Evolutionary conservation across 2,329 filamentous ascomycete species (phyloP).

Genomic region (Conoideocrella luteorostrata): DNA sequence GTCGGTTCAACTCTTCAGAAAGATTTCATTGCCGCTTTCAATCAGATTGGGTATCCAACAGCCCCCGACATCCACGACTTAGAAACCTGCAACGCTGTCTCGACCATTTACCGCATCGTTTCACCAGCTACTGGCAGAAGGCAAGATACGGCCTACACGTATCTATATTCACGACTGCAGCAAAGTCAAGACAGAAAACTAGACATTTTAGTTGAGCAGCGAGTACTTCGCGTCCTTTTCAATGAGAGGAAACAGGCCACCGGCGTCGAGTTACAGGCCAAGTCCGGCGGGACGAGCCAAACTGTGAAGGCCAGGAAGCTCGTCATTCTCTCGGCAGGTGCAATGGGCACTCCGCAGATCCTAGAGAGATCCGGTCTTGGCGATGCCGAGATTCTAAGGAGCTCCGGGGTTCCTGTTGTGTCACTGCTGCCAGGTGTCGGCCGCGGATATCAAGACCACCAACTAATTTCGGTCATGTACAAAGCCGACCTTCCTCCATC

Average conservation of each 20-base stretch:
- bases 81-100: too few species aligned
- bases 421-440: slow-evolving; percentile 44
- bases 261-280: slow-evolving; percentile 36
- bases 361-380: slow-evolving; percentile 49
- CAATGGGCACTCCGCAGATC: slow-evolving; percentile 44
- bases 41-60: too few species aligned
- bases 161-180: too few species aligned
- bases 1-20: too few species aligned
- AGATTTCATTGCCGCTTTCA: too few species aligned
- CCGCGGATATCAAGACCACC: slow-evolving; percentile 35
- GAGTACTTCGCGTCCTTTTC: slow-evolving; percentile 46
- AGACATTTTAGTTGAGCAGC: too few species aligned
- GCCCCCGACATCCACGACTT: too few species aligned
- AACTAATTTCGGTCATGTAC: slow-evolving; percentile 39
- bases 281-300: slow-evolving; percentile 36
- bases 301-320: slow-evolving; percentile 36
- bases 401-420: slow-evolving; percentile 34
- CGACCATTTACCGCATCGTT: too few species aligned
- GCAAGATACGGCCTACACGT: too few species aligned
- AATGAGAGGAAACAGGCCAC: slow-evolving; percentile 41
- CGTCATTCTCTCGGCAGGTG: slow-evolving; percentile 40
- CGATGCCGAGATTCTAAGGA: slow-evolving; percentile 30
- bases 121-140: too few species aligned
- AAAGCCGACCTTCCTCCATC: background rate
- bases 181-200: too few species aligned